Percentiles rank a stretch among this genome's conserved stretches.
Evolutionary conservation across 176 grass and related monocot genomes (phyloP).

Genomic region (Rhynchospora breviuscula): DNA sequence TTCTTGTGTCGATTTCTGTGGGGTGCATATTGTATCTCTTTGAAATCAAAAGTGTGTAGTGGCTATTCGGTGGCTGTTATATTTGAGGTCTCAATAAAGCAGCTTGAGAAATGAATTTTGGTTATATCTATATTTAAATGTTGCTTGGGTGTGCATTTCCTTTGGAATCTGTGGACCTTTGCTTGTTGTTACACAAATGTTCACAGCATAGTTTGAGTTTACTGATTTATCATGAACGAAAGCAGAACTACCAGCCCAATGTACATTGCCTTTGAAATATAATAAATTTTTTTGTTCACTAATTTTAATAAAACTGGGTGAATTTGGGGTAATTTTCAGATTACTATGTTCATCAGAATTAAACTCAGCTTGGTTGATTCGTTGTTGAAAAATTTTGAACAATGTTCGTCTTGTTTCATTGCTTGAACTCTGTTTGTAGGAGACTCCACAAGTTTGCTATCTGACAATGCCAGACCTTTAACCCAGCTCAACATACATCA

Average conservation of each 20-base stretch:
- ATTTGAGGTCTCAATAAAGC: slow-evolving; percentile 7
- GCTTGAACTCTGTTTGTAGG: too few relatives aligned
- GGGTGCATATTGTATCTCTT: slow-evolving; percentile 2
- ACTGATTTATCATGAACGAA: too few relatives aligned
- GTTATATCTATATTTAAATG: neutral
- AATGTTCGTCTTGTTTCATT: neutral
- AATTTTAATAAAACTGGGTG: too few relatives aligned
- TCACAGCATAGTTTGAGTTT: too few relatives aligned
- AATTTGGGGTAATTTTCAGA: too few relatives aligned
- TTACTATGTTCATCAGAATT: neutral
- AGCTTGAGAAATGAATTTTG: neutral
- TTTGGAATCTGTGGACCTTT: neutral
- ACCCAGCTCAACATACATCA: too few relatives aligned
- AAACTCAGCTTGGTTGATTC: neutral
- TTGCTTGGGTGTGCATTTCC: neutral
- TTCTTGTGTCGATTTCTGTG: neutral
- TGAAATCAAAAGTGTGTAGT: slow-evolving; percentile 2
- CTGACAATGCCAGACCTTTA: too few relatives aligned
- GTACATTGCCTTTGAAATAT: too few relatives aligned
- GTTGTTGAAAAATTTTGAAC: neutral
- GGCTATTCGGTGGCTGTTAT: neutral
- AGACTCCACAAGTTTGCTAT: too few relatives aligned
- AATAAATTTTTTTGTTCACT: too few relatives aligned
- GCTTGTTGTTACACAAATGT: neutral
- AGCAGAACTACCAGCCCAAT: too few relatives aligned